Evolutionary conservation across 805 yeast species (phyloP).

Genomic region (Ogataea polymorpha): DNA sequence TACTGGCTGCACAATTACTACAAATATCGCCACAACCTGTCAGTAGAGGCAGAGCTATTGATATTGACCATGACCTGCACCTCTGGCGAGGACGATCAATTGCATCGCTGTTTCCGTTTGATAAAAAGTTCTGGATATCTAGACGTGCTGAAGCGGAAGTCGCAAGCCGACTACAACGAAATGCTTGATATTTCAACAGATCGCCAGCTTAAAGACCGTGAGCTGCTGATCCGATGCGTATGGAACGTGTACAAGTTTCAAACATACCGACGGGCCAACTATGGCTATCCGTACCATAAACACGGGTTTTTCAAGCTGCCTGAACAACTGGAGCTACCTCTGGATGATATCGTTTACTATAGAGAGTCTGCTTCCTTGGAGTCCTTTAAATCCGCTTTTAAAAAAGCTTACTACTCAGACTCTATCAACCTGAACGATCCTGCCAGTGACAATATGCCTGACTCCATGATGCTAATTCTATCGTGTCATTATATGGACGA

Average conservation of each 20-base stretch:
- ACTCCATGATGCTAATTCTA: slow-evolving; percentile 30
- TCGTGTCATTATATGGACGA: slow-evolving; percentile 34
- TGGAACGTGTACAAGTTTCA: slow-evolving; percentile 40
- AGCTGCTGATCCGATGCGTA: slow-evolving; percentile 32
- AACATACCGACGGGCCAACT: slow-evolving; percentile 32
- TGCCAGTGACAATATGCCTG: slow-evolving; percentile 16
- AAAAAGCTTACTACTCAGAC: slow-evolving; percentile 10
- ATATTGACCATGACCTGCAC: slow-evolving; percentile 28
- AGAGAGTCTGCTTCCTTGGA: slow-evolving; percentile 9
- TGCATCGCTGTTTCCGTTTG: slow-evolving; percentile 14
- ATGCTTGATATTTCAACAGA: slow-evolving; percentile 29
- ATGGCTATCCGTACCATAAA: slow-evolving; percentile 36
- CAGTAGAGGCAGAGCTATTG: slow-evolving; percentile 27
- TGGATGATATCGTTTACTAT: slow-evolving; percentile 28
- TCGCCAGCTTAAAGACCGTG: slow-evolving; percentile 35
- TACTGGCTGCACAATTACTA: slow-evolving; percentile 38
- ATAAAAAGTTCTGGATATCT: slow-evolving; percentile 13
- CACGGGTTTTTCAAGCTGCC: slow-evolving; percentile 28
- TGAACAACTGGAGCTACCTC: slow-evolving; percentile 34
- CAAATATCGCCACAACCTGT: slow-evolving; percentile 32
- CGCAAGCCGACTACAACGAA: slow-evolving; percentile 25
- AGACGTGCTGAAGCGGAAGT: slow-evolving; percentile 10
- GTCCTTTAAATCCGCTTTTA: slow-evolving; percentile 14
- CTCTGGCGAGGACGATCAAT: slow-evolving; percentile 25
- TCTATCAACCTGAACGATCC: slow-evolving; percentile 19